phyloP scores from a whole-genome alignment of 805 yeast genomes.

The Lipomyces lipofer region DNA sequence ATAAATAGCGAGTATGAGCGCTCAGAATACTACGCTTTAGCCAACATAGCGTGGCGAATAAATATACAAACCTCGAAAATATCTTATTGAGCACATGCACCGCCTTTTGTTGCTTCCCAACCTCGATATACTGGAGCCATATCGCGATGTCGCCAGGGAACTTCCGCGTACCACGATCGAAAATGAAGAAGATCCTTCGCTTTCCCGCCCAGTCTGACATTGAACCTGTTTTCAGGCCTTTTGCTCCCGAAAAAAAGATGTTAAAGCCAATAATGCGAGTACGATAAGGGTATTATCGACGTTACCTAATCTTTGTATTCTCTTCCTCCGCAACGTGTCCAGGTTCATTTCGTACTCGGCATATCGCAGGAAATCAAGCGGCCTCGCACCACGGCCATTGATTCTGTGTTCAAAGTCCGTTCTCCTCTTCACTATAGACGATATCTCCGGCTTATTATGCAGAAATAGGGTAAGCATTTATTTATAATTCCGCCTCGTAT shows the following conservation, averaged over 20 bases:
- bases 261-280: too few species aligned
- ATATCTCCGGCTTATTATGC: constrained; percentile 74
- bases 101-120: constrained; percentile 42
- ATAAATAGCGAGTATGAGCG: too few species aligned
- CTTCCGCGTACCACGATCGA: constrained; percentile 75
- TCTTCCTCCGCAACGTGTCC: constrained; percentile 72
- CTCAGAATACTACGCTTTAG: too few species aligned
- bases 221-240: constrained; percentile 54
- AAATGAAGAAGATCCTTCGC: constrained; percentile 77
- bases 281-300: constrained; percentile 35
- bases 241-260: constrained; percentile 9
- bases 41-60: too few species aligned
- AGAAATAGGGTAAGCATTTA: too few species aligned
- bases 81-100: constrained; percentile 48
- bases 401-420: constrained; percentile 94
- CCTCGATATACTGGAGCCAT: constrained; percentile 77
- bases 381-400: constrained; percentile 75
- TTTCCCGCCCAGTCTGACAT: constrained; percentile 86
- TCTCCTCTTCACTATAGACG: constrained; percentile 83
- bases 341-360: constrained; percentile 77
- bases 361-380: constrained; percentile 75
- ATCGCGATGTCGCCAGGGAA: constrained; percentile 74
- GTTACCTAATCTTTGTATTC: constrained; percentile 61
- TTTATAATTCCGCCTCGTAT: not conserved
- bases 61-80: constrained; percentile 43